Conservation (phyloP, 768 basidiomycete genomes). For the Suillus brevipes region DNA sequence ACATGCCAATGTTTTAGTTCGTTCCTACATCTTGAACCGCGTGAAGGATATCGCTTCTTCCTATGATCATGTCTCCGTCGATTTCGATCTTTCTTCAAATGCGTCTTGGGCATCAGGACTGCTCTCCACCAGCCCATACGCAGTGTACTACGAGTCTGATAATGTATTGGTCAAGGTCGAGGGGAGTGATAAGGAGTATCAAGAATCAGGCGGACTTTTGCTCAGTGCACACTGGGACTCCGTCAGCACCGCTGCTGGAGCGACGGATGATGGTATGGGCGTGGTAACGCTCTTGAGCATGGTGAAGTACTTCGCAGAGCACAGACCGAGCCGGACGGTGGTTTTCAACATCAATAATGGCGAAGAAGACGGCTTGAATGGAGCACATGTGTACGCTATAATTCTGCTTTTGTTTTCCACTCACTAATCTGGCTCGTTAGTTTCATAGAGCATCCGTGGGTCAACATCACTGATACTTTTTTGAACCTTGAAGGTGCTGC, state of each 20-base stretch:
- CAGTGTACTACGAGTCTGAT: constrained; percentile 62
- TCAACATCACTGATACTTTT: constrained; percentile 62
- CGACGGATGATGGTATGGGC: constrained; percentile 79
- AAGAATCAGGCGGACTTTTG: constrained; percentile 48
- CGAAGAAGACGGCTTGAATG: constrained; percentile 76
- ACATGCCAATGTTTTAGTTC: constrained; percentile 71
- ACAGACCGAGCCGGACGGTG: constrained; percentile 57
- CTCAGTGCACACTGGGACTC: constrained; percentile 86
- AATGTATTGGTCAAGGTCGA: constrained; percentile 59
- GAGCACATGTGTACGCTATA: constrained; percentile 59
- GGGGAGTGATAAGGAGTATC: constrained; percentile 42
- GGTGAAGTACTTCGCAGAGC: constrained; percentile 51
- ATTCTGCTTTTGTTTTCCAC: constrained; percentile 6
- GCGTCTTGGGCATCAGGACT: constrained; percentile 42
- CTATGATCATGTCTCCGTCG: constrained; percentile 48
- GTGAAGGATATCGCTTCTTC: constrained; percentile 46
- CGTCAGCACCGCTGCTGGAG: constrained; percentile 72
- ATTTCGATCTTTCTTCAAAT: constrained; percentile 51
- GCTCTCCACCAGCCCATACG: constrained; percentile 19
- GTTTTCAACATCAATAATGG: constrained; percentile 88
- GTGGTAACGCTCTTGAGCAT: constrained; percentile 66
- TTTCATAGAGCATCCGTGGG: constrained; percentile 77
- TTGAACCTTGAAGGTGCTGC: constrained; percentile 84
- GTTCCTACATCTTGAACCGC: constrained; percentile 56
- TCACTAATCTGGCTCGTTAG: constrained; percentile 32